Conservation (phyloP, 1,139 yeast species). For the Sugiyamaella paludigena region DNA sequence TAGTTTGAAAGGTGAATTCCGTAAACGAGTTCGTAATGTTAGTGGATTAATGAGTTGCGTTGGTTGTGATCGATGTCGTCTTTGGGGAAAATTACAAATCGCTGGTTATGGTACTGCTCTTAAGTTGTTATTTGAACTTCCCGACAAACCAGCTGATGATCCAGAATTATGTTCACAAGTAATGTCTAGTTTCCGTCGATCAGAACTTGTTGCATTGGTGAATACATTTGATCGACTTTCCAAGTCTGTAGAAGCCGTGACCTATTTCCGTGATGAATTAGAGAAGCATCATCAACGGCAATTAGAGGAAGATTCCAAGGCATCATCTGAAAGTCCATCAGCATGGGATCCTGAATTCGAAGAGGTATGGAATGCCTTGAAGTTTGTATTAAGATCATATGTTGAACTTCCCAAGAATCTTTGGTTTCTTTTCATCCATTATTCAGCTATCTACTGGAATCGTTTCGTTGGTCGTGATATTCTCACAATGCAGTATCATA, state of each 20-base stretch:
- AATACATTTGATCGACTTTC: constrained; percentile 92
- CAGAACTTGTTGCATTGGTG: constrained; percentile 84
- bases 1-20: constrained; percentile 71
- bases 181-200: constrained; percentile 59
- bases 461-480: constrained; percentile 59
- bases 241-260: constrained; percentile 74
- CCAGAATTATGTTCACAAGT: constrained; percentile 37
- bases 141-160: constrained; percentile 45
- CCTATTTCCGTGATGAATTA: constrained; percentile 56
- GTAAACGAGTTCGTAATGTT: constrained; percentile 81
- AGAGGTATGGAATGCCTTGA: constrained; percentile 61
- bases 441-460: constrained; percentile 66
- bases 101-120: constrained; percentile 97
- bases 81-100: constrained; percentile 97
- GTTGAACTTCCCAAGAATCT: constrained; percentile 63
- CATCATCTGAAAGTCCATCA: constrained; percentile 1
- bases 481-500: constrained; percentile 12
- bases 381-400: constrained; percentile 67
- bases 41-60: constrained; percentile 97
- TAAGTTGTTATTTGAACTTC: constrained; percentile 80
- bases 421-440: constrained; percentile 49
- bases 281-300: constrained; percentile 14
- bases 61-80: constrained; percentile 94
- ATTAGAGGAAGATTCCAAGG: not conserved
- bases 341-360: constrained; percentile 46